These are phyloP conservation scores for Fusarium globosum DNA, from an alignment of 2,329 filamentous ascomycete species.

Conservation along the genomic window DNA sequence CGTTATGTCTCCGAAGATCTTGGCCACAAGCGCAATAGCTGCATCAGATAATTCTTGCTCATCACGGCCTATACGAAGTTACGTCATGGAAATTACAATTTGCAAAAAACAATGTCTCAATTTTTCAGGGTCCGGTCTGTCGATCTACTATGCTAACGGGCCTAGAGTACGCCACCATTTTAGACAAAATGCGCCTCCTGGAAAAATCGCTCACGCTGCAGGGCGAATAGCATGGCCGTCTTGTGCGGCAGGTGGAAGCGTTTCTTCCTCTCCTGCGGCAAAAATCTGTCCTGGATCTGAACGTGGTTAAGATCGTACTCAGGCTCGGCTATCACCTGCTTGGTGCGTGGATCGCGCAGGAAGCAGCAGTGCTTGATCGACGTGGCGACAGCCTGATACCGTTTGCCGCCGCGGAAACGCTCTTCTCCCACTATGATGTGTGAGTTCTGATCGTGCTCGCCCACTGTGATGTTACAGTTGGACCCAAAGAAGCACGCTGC, in stretches of 20 bases:
- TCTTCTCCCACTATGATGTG: constrained; percentile 45
- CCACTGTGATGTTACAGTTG: constrained; percentile 43
- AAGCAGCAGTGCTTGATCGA: constrained; percentile 46
- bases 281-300: constrained; percentile 40
- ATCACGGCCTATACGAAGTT: background rate
- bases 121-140: background rate
- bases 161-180: background rate
- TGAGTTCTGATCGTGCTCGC: constrained; percentile 46
- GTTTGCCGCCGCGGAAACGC: constrained; percentile 41
- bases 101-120: background rate
- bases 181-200: constrained; percentile 42
- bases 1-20: constrained; percentile 9
- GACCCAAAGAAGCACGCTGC: constrained; percentile 44
- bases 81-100: constrained; percentile 4
- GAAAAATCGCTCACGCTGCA: constrained; percentile 46
- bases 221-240: constrained; percentile 43
- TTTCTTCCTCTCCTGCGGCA: constrained; percentile 46
- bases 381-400: constrained; percentile 43
- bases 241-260: constrained; percentile 46
- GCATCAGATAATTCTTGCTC: background rate
- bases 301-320: constrained; percentile 38
- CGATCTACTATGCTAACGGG: background rate
- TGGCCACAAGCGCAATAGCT: background rate
- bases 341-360: constrained; percentile 44
- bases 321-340: constrained; percentile 43